Conservation (phyloP, 306 rosid species). For the Vachellia pachyceras region DNA sequence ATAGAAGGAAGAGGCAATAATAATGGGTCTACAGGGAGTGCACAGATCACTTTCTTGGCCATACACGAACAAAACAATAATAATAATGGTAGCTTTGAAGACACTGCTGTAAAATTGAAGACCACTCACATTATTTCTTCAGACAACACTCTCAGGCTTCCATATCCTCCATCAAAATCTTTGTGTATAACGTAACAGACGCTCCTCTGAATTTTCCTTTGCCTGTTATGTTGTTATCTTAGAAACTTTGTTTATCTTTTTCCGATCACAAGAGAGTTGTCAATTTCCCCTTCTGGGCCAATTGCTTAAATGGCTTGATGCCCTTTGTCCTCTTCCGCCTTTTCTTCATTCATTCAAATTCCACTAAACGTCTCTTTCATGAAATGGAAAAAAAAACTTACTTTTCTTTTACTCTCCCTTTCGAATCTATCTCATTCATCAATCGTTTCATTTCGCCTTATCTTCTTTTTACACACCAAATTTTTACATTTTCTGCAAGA, state of each 20-base stretch:
- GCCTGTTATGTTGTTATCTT: slow-evolving; percentile 37
- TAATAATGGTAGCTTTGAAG: slow-evolving; percentile 31
- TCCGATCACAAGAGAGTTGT: slow-evolving; percentile 9
- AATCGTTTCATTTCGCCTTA: neutral
- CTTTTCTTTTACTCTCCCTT: neutral
- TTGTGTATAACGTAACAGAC: slow-evolving; percentile 20
- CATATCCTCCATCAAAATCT: slow-evolving; percentile 41
- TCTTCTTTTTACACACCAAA: neutral
- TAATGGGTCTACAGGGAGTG: slow-evolving; percentile 35
- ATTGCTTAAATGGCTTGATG: slow-evolving; percentile 24
- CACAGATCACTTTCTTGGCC: slow-evolving; percentile 34
- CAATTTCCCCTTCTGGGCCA: slow-evolving; percentile 28
- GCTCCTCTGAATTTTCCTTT: slow-evolving; percentile 43
- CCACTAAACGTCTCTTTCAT: neutral
- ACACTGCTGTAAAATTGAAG: slow-evolving; percentile 34
- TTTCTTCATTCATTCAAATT: slow-evolving; percentile 31
- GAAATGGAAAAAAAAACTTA: neutral
- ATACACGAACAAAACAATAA: slow-evolving; percentile 30
- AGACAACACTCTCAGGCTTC: slow-evolving; percentile 40
- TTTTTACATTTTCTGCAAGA: neutral
- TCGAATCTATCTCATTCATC: neutral
- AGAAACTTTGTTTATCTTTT: slow-evolving; percentile 19
- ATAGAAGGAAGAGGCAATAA: no score
- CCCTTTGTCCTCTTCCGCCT: slow-evolving; percentile 50
- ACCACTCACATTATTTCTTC: slow-evolving; percentile 35